Base-by-base conservation (phyloP, 179 eudicot genomes). In the Patellifolia procumbens region DNA sequence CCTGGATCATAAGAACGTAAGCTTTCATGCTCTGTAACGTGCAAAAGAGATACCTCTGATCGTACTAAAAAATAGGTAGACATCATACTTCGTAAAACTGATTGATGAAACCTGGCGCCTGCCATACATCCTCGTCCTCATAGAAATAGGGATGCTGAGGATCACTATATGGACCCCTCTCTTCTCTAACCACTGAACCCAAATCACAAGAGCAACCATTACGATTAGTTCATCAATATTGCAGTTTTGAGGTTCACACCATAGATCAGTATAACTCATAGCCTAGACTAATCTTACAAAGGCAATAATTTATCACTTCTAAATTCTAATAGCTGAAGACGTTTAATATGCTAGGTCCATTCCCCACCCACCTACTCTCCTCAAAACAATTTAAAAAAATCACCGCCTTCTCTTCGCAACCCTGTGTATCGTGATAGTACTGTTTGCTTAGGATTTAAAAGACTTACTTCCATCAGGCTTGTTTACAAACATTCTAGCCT, bases 101-200 rank as follows among this genome's bases (percentile, higher is more conserved):
- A 84, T 91, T 91, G 74, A 93, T 90, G 85, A 93, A 93, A 70
- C 97, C 98, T 66, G 98, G 98, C 59, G 98, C 98, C 90, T n/a
- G n/a, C 98, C 98, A 93, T 67, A 83, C 91, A 79, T 93, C 98
- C 13, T 91, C 97, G 83, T 88, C 97, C 81, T 93, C 98, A 39
- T 93, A 93, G 43, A 93, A 83, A 74, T 93, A 93, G 31, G 94
- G 98, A 91, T 93, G 98, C 74, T 93, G 98, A 76, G 98, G 98
- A 90, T 91, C 98, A 49, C 85, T 76, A 80, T 91, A 93, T 37
- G 98, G 98, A n/a, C 98, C 98, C 74, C 91, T 83, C 81, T 91
- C 83, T 84, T 93, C 98, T 76, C 98, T 84, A 46, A 93, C 92
- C 98, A 93, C 98, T 93, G 84, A 75, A 79, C 45, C n/a, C 69